Evolutionary conservation across 305 asterid genomes (phyloP).

Genomic region (Euphrasia arctica): DNA sequence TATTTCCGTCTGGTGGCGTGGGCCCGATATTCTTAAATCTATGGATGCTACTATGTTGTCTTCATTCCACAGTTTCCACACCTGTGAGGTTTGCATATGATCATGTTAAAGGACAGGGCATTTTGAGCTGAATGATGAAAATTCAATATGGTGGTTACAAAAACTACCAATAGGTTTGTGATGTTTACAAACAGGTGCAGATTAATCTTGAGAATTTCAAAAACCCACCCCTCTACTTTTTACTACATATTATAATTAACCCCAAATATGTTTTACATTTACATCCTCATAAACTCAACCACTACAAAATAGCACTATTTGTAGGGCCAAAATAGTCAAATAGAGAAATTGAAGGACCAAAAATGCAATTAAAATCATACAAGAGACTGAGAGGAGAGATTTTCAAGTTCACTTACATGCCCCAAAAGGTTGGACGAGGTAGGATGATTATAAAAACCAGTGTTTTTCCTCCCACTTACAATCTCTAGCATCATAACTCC

Average conservation of each 20-base stretch:
- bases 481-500: constrained; percentile 35
- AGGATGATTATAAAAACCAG: constrained; percentile 19
- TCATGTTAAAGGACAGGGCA: neutral
- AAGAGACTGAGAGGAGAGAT: neutral
- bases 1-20: neutral
- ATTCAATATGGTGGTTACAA: neutral
- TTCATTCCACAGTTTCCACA: constrained; percentile 22
- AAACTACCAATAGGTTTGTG: neutral
- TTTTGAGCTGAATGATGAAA: neutral
- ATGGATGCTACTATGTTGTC: neutral
- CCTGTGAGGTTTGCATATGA: constrained; percentile 1
- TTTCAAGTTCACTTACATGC: constrained; percentile 27
- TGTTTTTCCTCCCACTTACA: constrained; percentile 32
- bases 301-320: no score
- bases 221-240: neutral
- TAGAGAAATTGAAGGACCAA: no score
- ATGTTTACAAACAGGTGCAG: neutral
- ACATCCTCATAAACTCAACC: no score
- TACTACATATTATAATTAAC: neutral
- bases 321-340: no score
- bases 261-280: no score
- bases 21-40: constrained; percentile 7
- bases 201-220: neutral
- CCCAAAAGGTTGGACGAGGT: constrained; percentile 27
- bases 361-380: neutral